phyloP scores from a whole-genome alignment of 768 basidiomycete species.

The Rhodosporidiobolus odoratus region DNA sequence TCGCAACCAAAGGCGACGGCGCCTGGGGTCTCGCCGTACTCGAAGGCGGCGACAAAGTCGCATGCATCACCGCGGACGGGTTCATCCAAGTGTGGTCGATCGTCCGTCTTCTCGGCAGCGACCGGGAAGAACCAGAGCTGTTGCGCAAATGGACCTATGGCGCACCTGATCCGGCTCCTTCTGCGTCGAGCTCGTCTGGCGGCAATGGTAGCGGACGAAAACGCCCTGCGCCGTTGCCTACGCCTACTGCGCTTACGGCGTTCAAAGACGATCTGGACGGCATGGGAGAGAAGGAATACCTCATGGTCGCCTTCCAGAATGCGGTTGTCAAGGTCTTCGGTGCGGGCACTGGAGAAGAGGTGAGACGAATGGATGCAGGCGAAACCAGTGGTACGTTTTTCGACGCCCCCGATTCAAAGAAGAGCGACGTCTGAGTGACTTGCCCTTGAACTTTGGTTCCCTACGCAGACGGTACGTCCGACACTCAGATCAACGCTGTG shows the following conservation, averaged over 20 bases:
- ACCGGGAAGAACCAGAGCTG: conserved; percentile 48
- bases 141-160: conserved; percentile 73
- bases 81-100: conserved; percentile 88
- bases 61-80: conserved; percentile 87
- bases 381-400: conserved; percentile 49
- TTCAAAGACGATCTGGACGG: conserved; percentile 50
- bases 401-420: conserved; percentile 46
- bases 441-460: background rate
- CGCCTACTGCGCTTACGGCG: conserved; percentile 68
- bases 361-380: conserved; percentile 57
- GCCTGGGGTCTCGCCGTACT: conserved; percentile 92
- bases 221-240: conserved; percentile 42
- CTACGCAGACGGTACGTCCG: conserved; percentile 61
- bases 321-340: conserved; percentile 86
- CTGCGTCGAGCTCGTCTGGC: background rate
- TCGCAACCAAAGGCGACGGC: conserved; percentile 90
- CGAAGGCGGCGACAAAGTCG: conserved; percentile 54
- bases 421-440: no score
- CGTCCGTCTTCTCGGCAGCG: no score
- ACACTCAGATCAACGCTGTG: conserved; percentile 77
- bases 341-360: conserved; percentile 76
- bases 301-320: conserved; percentile 85
- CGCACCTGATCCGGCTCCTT: conserved; percentile 51
- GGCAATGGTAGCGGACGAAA: background rate
- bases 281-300: conserved; percentile 56